Base-by-base conservation (phyloP, 352 stramenopile genomes). In the Blastocystis sp. region DNA sequence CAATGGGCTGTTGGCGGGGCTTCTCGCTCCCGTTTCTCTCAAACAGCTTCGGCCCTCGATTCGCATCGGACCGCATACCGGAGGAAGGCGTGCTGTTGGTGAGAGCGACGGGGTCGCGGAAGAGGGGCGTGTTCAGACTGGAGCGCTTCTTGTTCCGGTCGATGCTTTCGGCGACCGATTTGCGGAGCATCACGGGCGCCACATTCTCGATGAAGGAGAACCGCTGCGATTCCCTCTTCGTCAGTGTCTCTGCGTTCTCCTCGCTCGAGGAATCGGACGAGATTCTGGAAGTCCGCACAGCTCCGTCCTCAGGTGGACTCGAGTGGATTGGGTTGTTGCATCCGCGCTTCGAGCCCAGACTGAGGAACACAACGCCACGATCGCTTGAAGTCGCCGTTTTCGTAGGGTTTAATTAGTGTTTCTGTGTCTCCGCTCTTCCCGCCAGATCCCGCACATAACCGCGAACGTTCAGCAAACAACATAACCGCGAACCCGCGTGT, bases 201-300 rank as follows among this genome's bases (percentile, higher is more conserved):
- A 71, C 19, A 33, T 71, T 71, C 63, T 71, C 41, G 19, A 71
- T 71, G 31, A 71, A 71, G 31, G 16, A 35, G 63, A 71, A 71
- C 21, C 63, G 31, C 21, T 71, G 31, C 63, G 12, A 33, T n/a
- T 33, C 16, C 4, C 63, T 24, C 41, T 41, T 71, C 63, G 16
- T 13, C 16, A 33, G 26, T 33, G 1, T 10, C 26, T 9, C 45
- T 6, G 45, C 45, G 6, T 55, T 16, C 45, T 19, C 45, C 45
- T 0, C 9, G 6, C 16, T 6, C 9, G 6, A 16, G 6, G 45
- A 55, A 55, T 55, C 45, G 45, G 45, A 55, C 6, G 45, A 55
- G 16, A 55, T 19, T 16, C 6, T 19, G 45, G 45, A 55, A 6
- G 45, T 19, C 6, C 16, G 6, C 45, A 55, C 6, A 16, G 6